Conservation (phyloP, 345 rosid species). For the Noccaea bulbosa region DNA sequence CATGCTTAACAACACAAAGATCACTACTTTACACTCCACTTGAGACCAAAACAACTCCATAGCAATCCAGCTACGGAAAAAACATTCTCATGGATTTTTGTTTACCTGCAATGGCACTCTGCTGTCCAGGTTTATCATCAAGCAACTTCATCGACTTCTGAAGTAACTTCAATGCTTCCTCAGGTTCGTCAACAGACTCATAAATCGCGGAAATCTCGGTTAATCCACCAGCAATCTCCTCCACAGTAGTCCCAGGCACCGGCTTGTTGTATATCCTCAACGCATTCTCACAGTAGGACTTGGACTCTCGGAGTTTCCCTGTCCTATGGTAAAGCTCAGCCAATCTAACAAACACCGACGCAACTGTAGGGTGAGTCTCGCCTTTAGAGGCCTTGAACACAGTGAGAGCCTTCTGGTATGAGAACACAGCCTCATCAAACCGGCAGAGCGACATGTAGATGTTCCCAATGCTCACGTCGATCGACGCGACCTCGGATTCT, state of each 20-base stretch:
- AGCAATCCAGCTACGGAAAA: neutral
- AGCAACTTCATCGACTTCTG: constrained; percentile 90
- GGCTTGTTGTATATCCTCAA: constrained; percentile 92
- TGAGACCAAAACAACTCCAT: neutral
- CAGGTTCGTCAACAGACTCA: constrained; percentile 98
- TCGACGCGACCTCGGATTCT: constrained; percentile 92
- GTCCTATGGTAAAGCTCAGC: constrained; percentile 97
- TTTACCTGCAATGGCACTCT: constrained; percentile 74
- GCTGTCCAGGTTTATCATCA: constrained; percentile 98
- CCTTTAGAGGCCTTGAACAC: constrained; percentile 96
- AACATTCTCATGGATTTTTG: neutral
- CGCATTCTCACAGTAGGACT: constrained; percentile 93
- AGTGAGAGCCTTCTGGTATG: constrained; percentile 98
- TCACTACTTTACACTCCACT: neutral
- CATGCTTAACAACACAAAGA: neutral
- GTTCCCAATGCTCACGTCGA: constrained; percentile 96
- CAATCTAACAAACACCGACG: constrained; percentile 88
- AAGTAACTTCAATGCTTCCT: constrained; percentile 94
- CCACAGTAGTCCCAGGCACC: constrained; percentile 90
- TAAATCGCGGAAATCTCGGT: constrained; percentile 92
- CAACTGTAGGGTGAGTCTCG: constrained; percentile 91
- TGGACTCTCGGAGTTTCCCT: constrained; percentile 93
- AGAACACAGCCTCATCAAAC: constrained; percentile 94
- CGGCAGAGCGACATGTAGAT: constrained; percentile 87
- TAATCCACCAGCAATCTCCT: constrained; percentile 90